Conservation (phyloP, 192 early-diverging fungal species). For the Podila verticillata region DNA sequence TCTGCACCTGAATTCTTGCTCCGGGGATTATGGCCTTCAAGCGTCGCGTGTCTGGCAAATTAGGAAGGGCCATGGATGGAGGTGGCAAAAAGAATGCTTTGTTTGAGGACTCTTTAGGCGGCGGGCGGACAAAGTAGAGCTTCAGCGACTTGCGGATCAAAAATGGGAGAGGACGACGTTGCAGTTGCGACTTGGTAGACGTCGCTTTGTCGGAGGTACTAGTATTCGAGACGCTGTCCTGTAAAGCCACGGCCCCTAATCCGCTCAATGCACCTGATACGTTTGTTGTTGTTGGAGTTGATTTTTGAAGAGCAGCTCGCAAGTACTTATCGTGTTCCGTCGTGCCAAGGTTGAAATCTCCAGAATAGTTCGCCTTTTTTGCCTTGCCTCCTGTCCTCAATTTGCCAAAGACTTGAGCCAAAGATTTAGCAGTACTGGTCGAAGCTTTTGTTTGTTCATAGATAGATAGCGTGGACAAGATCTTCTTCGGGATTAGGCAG, state of each 20-base stretch:
- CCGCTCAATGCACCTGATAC: background rate
- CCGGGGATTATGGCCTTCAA: constrained; percentile 47
- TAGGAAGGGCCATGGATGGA: constrained; percentile 39
- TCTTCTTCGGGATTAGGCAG: too few species aligned
- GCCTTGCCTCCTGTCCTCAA: constrained; percentile 22
- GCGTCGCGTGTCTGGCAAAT: constrained; percentile 31
- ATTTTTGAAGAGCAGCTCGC: constrained; percentile 11
- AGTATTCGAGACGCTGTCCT: background rate
- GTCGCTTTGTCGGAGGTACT: background rate
- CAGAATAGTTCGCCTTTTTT: constrained; percentile 14
- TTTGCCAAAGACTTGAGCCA: constrained; percentile 26
- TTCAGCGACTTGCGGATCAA: constrained; percentile 40
- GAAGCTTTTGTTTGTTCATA: constrained; percentile 8
- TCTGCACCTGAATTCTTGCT: constrained; percentile 44
- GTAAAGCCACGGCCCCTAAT: background rate
- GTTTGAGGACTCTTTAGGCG: constrained; percentile 17
- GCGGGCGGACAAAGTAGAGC: constrained; percentile 43
- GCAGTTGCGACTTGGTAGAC: background rate
- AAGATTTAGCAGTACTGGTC: constrained; percentile 19
- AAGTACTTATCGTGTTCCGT: constrained; percentile 25
- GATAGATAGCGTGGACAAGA: background rate
- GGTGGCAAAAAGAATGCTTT: constrained; percentile 29
- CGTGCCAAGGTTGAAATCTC: constrained; percentile 26
- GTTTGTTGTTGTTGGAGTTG: background rate
- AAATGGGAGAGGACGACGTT: constrained; percentile 17